Conservation (phyloP, 352 stramenopile genomes). For the Pythium sukuiense region DNA sequence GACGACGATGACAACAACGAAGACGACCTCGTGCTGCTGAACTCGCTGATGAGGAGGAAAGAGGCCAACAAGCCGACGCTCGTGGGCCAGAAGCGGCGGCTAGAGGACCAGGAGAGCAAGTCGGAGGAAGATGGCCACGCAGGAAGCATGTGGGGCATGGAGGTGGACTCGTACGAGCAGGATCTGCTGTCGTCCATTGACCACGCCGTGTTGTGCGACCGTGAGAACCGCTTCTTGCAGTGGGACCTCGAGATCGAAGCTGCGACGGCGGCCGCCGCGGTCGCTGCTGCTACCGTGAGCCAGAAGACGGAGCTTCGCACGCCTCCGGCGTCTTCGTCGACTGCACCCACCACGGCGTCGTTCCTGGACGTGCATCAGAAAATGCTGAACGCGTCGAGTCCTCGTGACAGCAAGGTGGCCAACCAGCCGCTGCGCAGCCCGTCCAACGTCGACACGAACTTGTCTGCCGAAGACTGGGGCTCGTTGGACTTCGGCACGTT, state of each 20-base stretch:
- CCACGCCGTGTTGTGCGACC: slow-evolving; percentile 76
- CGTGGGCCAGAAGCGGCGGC: slow-evolving; percentile 37
- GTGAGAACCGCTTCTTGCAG: slow-evolving; percentile 78
- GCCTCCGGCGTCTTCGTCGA: slow-evolving; percentile 10
- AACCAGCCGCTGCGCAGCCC: slow-evolving; percentile 35
- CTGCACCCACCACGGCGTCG: neutral
- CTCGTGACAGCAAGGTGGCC: slow-evolving; percentile 43
- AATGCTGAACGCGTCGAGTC: slow-evolving; percentile 51
- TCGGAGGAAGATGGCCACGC: slow-evolving; percentile 46
- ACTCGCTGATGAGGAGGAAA: slow-evolving; percentile 23
- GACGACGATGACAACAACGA: slow-evolving; percentile 30
- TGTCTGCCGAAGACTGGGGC: slow-evolving; percentile 70
- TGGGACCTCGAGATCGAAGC: slow-evolving; percentile 69
- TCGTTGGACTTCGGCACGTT: slow-evolving; percentile 79
- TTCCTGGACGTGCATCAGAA: slow-evolving; percentile 21
- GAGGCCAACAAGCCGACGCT: slow-evolving; percentile 2
- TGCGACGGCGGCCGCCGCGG: slow-evolving; percentile 27
- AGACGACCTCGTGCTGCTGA: slow-evolving; percentile 25
- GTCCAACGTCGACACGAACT: slow-evolving; percentile 62
- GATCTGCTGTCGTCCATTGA: slow-evolving; percentile 77
- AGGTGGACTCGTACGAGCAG: slow-evolving; percentile 67
- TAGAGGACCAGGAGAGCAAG: slow-evolving; percentile 19
- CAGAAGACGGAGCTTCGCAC: slow-evolving; percentile 26
- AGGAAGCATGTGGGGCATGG: slow-evolving; percentile 61
- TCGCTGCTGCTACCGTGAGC: slow-evolving; percentile 26